Base-by-base conservation (phyloP, 176 grass and related monocot species). In the Olyra latifolia region DNA sequence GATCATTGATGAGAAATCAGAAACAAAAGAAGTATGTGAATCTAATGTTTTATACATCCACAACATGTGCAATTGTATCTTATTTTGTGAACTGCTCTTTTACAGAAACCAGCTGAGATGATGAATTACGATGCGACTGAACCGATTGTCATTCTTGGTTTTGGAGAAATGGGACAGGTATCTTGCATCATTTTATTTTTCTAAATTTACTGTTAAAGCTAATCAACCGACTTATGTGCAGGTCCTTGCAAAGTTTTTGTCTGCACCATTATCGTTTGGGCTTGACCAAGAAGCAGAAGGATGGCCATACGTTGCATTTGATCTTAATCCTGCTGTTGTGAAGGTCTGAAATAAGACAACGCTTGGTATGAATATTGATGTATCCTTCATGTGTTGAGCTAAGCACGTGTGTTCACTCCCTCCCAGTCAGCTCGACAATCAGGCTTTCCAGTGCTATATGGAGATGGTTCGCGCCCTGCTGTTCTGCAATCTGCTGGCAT, bases 91-190 rank as follows among this genome's bases (percentile, higher is more conserved):
- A 80, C 24, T 79, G 6, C 25, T 80, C 39, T 83, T 88, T 85
- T 78, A 63, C 77, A 98, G 96, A 98, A 95, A 87, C 64, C 75
- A 63, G 78, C 53, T 70, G 90, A 95, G 63, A 79, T 68, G 39
- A 77, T 85, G 16, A 98, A 75, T 67, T 98, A 93, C 75, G 88
- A 88, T 77, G 92, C 92, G 25, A 91, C 90, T 23, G 92, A 98
- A 85, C 96, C 96, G 52, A 81, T 98, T 75, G 80, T 98, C 63
- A 93, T 98, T 89, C 86, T 98, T 73, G 96, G 96, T 75, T 98
- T 98, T 87, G 92, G 79, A 72, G 88, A 95, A 82, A 95, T 95
- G 92, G 96, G 96, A 32, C 86, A 95, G 90, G 90, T 98, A 93
- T 44, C 24, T 64, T 62, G 7, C 62, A 62, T 70, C 25, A 28